A percentile compares a stretch with the other conserved stretches of the same genome.
Evolutionary conservation across 768 basidiomycete genomes (phyloP).

Genomic region (Mycena rosella): DNA sequence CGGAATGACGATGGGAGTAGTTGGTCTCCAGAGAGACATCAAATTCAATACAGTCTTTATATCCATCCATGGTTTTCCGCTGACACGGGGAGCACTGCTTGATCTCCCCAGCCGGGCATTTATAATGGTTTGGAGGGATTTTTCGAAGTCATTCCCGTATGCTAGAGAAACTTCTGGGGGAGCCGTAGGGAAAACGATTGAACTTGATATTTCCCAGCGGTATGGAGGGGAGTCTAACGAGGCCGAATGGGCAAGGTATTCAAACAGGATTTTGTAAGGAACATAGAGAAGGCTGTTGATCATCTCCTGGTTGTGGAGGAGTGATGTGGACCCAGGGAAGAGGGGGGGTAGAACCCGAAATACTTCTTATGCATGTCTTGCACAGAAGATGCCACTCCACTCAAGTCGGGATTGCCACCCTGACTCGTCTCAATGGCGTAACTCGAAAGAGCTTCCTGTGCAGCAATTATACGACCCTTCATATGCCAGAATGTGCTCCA

Average conservation of each 20-base stretch:
- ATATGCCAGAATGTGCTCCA: background rate
- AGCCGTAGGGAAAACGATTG: background rate
- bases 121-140: background rate
- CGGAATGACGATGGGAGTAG: background rate
- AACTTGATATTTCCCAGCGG: background rate
- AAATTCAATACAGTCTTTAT: background rate
- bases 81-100: no score
- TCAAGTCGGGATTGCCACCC: background rate
- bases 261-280: background rate
- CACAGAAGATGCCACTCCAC: background rate
- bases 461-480: no score
- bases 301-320: no score
- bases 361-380: background rate
- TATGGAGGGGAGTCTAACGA: background rate
- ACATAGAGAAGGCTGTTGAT: background rate
- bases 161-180: background rate
- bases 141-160: background rate
- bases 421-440: background rate
- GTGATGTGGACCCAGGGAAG: background rate
- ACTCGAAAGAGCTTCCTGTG: background rate
- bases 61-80: no score
- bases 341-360: background rate
- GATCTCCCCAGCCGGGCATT: background rate
- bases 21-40: background rate
- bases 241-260: background rate